Evolutionary conservation across 2,329 filamentous ascomycete genomes (phyloP), one percentile per base, ranked within the genome.

Genomic region (Fusarium anthophilum): DNA sequence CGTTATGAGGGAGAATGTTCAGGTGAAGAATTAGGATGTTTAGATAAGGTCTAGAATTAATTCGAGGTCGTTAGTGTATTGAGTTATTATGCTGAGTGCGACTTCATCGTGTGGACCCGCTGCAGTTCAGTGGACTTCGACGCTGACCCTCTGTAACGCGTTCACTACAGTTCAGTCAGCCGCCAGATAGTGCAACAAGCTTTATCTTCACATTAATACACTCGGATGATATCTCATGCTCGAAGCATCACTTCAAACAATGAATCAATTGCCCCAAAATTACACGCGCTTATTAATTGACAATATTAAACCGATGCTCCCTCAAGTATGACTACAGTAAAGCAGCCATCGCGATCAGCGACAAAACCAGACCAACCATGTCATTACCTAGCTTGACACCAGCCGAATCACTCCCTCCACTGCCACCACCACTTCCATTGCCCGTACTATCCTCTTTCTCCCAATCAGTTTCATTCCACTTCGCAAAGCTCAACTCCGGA

Each of bases 401-500:
- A 7, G 54, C 28, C 9, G 71, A 73, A 10, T 57, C 38, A 12
- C 43, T 5, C 22, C 7, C 18, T 47, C 30, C 61, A 38, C 37
- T 26, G 2, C 4, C 44, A 38, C 37, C n/a, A 2, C 4, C 44
- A 15, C 24, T 22, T 17, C 30, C 24, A 7, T 4, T 1, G 3
- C 6, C 22, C 14, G 39, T 24, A 10, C n/a, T 28, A 3, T 38
- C 30, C 18, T 38, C 26, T 20, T 45, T 58, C 7, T 41, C 53
- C 60, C 74, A 76, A 9, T 75, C 62, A 2, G 62, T 69, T 13
- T 60, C 24, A 17, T 80, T 79, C 78, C 78, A 79, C 55, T 77
- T 66, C 17, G 45, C 51, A 60, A 66, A 80, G 7, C 66, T 72
- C 61, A 78, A 44, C 17, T 60, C 65, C 8, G 73, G 43, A n/a